Conservation (phyloP, 179 eudicot species). For the Amaranthus tricolor region DNA sequence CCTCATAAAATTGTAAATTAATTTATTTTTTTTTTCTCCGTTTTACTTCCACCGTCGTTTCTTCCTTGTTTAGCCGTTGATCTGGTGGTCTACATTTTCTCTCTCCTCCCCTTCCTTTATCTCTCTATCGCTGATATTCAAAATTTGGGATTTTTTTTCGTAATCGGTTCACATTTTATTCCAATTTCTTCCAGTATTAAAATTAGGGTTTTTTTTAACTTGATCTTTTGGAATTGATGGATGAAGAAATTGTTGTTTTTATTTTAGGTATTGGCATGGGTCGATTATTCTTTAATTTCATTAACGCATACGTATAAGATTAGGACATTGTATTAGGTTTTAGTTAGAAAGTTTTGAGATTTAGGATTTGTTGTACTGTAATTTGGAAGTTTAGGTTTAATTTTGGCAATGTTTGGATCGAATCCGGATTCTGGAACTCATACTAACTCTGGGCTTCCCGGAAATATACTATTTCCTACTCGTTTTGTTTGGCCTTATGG, state of each 20-base stretch:
- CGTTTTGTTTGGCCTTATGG: conserved; percentile 91
- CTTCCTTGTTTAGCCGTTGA: conserved; percentile 18
- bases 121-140: background rate
- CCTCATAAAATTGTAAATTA: background rate
- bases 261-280: conserved; percentile 13
- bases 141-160: conserved; percentile 22
- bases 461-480: conserved; percentile 46
- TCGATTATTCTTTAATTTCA: conserved; percentile 16
- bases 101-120: background rate
- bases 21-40: background rate
- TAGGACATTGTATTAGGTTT: conserved; percentile 22
- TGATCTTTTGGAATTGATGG: conserved; percentile 15
- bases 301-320: conserved; percentile 12
- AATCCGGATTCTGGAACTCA: conserved; percentile 41
- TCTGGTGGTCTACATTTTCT: conserved; percentile 10
- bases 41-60: conserved; percentile 7
- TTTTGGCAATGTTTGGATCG: conserved; percentile 50
- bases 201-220: conserved; percentile 24
- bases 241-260: background rate
- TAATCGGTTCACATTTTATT: conserved; percentile 6
- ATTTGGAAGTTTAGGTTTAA: background rate
- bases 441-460: conserved; percentile 37
- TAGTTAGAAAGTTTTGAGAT: too few relatives aligned
- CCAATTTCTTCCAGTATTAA: background rate
- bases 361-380: conserved; percentile 13